Evolutionary conservation across 1,284 basidiomycete genomes (phyloP).

Genomic region (Wolfiporia cocos): DNA sequence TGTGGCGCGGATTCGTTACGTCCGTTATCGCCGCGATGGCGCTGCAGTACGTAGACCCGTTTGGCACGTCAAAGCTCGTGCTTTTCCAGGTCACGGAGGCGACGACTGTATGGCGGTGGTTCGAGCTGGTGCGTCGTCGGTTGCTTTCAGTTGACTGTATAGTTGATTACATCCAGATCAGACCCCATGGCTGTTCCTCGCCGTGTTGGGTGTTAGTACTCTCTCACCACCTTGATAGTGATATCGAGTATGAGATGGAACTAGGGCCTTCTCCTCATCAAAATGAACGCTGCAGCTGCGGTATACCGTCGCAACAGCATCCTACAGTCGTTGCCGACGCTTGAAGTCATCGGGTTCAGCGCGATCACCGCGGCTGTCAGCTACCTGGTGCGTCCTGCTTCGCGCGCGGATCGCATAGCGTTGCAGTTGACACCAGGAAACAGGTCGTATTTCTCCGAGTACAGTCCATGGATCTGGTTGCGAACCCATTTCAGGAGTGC

Average conservation of each 20-base stretch:
- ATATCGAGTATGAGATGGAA: constrained; percentile 34
- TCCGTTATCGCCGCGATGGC: constrained; percentile 67
- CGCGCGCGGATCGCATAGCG: too few relatives aligned
- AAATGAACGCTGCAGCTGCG: constrained; percentile 57
- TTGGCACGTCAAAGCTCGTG: constrained; percentile 69
- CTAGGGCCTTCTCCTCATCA: constrained; percentile 57
- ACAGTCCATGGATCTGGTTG: constrained; percentile 64
- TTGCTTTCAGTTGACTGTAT: too few relatives aligned
- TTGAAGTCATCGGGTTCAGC: constrained; percentile 57
- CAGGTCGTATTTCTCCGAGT: constrained; percentile 39
- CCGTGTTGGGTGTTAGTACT: constrained; percentile 49
- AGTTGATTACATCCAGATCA: constrained; percentile 22
- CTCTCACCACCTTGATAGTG: neutral
- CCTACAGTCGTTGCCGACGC: constrained; percentile 52
- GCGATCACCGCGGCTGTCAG: constrained; percentile 64
- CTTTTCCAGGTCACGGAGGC: constrained; percentile 58
- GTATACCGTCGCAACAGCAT: constrained; percentile 52
- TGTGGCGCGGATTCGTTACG: constrained; percentile 74
- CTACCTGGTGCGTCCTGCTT: constrained; percentile 46
- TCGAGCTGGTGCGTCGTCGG: constrained; percentile 63
- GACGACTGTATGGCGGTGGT: constrained; percentile 59
- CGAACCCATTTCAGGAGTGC: constrained; percentile 70
- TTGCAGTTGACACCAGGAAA: too few relatives aligned
- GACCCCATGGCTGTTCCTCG: constrained; percentile 58
- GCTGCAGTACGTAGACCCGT: constrained; percentile 68